Percentiles rank a stretch among this genome's conserved stretches.
Evolutionary conservation across 2,329 filamentous ascomycete species (phyloP).

Genomic region (Talaromyces funiculosus): DNA sequence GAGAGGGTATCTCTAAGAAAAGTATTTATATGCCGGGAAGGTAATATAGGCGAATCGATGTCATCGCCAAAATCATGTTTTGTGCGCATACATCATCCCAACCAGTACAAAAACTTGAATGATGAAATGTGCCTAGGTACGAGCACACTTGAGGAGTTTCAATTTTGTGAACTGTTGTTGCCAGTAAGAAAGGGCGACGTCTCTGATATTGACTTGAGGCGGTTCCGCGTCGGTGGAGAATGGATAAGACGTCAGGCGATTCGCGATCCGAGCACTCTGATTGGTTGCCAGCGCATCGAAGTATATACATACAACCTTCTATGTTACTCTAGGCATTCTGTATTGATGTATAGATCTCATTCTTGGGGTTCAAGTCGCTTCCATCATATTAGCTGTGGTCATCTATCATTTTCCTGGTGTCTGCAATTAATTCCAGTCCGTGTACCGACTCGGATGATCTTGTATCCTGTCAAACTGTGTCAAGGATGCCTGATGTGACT

Average conservation of each 20-base stretch:
- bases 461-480: not conserved
- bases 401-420: not conserved
- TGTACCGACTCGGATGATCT: not conserved
- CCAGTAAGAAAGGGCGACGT: not conserved
- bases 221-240: slow-evolving; percentile 1
- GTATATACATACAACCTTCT: not conserved
- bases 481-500: not conserved
- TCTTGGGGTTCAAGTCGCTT: not conserved
- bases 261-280: not conserved
- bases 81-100: not conserved
- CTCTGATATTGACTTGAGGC: not conserved
- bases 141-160: not conserved
- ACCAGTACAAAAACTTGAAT: too few relatives aligned
- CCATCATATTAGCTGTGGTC: not conserved
- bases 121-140: not conserved
- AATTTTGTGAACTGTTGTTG: not conserved
- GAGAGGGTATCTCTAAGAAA: not conserved
- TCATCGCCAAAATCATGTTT: not conserved
- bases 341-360: not conserved
- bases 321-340: not conserved
- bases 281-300: not conserved
- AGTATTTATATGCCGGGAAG: not conserved
- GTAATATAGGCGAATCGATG: not conserved
- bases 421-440: not conserved
- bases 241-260: slow-evolving; percentile 4